Conservation (phyloP, 495 filamentous ascomycete genomes). For the Hypoxylon perforatum region DNA sequence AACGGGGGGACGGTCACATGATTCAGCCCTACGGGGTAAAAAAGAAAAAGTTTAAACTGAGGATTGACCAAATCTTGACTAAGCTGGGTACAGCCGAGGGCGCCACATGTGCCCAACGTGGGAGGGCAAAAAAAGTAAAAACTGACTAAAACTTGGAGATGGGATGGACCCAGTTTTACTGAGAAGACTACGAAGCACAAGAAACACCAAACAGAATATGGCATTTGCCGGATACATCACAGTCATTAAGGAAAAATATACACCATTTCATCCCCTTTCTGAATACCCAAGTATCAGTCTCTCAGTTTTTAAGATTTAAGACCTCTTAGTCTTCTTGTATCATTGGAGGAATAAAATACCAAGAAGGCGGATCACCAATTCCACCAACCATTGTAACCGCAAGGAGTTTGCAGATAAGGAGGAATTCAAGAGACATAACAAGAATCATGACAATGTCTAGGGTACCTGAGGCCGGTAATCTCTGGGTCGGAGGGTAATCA, state of each 20-base stretch:
- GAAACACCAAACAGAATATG: too few relatives aligned
- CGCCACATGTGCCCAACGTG: conserved; percentile 23
- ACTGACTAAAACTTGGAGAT: not conserved
- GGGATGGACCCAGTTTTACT: conserved; percentile 15
- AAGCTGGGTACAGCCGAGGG: conserved; percentile 18
- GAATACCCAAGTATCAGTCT: too few relatives aligned
- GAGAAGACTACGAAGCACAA: not conserved
- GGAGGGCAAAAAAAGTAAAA: too few relatives aligned
- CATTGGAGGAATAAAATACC: too few relatives aligned
- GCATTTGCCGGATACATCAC: too few relatives aligned
- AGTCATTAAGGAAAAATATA: too few relatives aligned
- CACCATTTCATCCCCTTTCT: too few relatives aligned
- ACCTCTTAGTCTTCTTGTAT: too few relatives aligned
- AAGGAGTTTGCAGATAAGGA: not conserved
- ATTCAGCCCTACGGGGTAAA: conserved; percentile 46
- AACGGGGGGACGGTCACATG: conserved; percentile 38
- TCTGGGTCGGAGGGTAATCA: conserved; percentile 87
- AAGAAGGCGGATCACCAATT: too few relatives aligned
- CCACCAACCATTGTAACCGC: not conserved
- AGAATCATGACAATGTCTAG: conserved; percentile 33
- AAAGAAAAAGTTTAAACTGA: conserved; percentile 27
- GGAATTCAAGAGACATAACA: not conserved
- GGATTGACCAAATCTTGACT: conserved; percentile 3
- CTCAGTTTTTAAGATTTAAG: too few relatives aligned
- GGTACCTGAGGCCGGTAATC: conserved; percentile 60